Evolutionary conservation across 2,329 filamentous ascomycete species (phyloP).

Genomic region (Escovopsis sp.): DNA sequence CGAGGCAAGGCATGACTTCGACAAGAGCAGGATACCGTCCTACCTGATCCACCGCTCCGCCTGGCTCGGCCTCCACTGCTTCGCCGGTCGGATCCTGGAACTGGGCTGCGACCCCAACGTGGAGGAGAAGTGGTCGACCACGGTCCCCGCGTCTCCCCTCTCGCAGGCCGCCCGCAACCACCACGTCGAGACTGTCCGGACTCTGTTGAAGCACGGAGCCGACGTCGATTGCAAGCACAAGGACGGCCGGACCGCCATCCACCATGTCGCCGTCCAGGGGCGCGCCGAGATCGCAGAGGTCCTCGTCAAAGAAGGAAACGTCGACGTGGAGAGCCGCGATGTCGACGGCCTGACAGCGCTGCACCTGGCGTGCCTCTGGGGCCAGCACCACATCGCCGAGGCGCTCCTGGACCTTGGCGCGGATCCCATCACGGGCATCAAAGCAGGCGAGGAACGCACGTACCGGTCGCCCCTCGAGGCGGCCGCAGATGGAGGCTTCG

Average conservation of each 20-base stretch:
- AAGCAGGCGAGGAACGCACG: not conserved
- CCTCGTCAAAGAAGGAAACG: conserved; percentile 5
- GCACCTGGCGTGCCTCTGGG: conserved; percentile 5
- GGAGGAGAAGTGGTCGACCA: conserved; percentile 1
- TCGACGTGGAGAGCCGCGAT: conserved; percentile 2
- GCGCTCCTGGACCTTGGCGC: conserved; percentile 3
- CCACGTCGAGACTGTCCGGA: conserved; percentile 2
- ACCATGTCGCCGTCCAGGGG: conserved; percentile 4
- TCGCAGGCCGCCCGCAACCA: conserved; percentile 4
- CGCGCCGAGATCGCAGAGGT: conserved; percentile 4
- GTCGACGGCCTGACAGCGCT: conserved; percentile 4
- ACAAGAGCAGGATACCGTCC: not conserved
- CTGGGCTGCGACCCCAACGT: conserved; percentile 2
- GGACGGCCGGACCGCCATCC: conserved; percentile 1
- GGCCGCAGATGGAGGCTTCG: conserved; percentile 5
- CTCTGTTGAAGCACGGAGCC: conserved; percentile 4
- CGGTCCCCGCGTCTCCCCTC: conserved; percentile 3
- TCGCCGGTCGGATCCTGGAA: conserved; percentile 4
- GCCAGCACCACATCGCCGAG: conserved; percentile 3
- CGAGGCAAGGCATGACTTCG: not conserved
- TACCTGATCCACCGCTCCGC: conserved; percentile 3
- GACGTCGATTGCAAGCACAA: not conserved
- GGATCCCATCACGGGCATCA: conserved; percentile 6
- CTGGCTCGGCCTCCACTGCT: conserved; percentile 5
- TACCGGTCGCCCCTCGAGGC: conserved; percentile 6